Evolutionary conservation across 805 yeast species (phyloP).

Genomic region (Citeromyces nyonsensis): DNA sequence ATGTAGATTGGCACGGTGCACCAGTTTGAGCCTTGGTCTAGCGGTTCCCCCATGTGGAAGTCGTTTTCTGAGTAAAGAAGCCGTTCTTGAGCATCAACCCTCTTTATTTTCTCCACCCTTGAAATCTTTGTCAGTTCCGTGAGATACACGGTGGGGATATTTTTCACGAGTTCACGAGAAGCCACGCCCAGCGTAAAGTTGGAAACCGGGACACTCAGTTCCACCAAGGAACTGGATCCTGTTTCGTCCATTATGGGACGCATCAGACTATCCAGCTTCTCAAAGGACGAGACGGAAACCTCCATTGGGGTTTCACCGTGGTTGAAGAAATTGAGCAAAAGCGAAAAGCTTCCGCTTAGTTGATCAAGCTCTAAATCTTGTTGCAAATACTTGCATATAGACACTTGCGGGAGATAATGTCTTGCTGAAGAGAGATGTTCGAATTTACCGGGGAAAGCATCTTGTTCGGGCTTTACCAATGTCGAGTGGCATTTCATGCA

Average conservation of each 20-base stretch:
- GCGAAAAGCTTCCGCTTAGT: background rate
- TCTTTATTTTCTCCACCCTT: conserved; percentile 14
- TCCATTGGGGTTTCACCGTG: conserved; percentile 2
- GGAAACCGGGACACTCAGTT: conserved; percentile 6
- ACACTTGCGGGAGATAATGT: conserved; percentile 10
- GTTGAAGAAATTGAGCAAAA: conserved; percentile 7
- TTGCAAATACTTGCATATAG: conserved; percentile 2
- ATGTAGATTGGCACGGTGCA: conserved; percentile 12
- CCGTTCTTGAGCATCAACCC: conserved; percentile 4
- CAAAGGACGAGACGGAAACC: conserved; percentile 6
- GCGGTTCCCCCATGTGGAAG: conserved; percentile 1
- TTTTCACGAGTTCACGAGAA: conserved; percentile 5
- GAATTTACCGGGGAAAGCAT: conserved; percentile 8
- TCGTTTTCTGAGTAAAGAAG: background rate
- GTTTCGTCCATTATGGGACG: background rate
- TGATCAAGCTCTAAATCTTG: background rate
- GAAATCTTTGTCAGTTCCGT: conserved; percentile 11
- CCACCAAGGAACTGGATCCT: background rate
- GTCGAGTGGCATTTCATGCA: conserved; percentile 10
- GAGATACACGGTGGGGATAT: conserved; percentile 15
- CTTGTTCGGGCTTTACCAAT: conserved; percentile 7
- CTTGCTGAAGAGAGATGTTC: conserved; percentile 5
- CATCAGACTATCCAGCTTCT: conserved; percentile 1
- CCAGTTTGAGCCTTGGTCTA: conserved; percentile 13
- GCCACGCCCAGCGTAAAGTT: conserved; percentile 6